phyloP scores from a whole-genome alignment of 192 early-diverging fungal species.

The Chytriomyces sp. region DNA sequence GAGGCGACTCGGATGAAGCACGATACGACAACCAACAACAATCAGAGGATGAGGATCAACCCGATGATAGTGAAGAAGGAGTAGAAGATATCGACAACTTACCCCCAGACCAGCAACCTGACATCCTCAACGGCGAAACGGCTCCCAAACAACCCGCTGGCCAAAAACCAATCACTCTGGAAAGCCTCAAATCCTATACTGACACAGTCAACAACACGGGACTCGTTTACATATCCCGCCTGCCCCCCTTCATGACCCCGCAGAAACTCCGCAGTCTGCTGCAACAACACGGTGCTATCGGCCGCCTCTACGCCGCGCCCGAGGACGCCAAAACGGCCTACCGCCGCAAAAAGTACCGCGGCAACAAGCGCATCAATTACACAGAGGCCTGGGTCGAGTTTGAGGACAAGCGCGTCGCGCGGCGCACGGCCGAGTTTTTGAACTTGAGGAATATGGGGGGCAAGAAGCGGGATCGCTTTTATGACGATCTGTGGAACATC shows the following conservation, averaged over 20 bases:
- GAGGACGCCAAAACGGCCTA: conserved; percentile 81
- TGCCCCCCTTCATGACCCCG: conserved; percentile 95
- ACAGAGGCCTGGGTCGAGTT: conserved; percentile 99
- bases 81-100: conserved; percentile 19
- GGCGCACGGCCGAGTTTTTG: conserved; percentile 69
- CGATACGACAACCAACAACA: conserved; percentile 31
- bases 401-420: conserved; percentile 87
- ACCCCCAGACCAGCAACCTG: conserved; percentile 23
- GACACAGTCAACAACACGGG: conserved; percentile 74
- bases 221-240: conserved; percentile 84
- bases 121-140: conserved; percentile 8
- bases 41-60: conserved; percentile 23
- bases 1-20: conserved; percentile 34
- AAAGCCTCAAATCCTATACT: conserved; percentile 65
- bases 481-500: conserved; percentile 97
- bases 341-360: conserved; percentile 81
- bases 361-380: conserved; percentile 83
- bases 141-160: conserved; percentile 42
- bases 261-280: conserved; percentile 77
- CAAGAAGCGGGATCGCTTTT: conserved; percentile 82
- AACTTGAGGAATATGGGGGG: conserved; percentile 86
- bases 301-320: conserved; percentile 81
- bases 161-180: conserved; percentile 63
- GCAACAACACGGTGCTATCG: conserved; percentile 72
- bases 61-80: conserved; percentile 23